Base-by-base conservation (phyloP, 768 basidiomycete genomes). In the Hygrocybe punicea region DNA sequence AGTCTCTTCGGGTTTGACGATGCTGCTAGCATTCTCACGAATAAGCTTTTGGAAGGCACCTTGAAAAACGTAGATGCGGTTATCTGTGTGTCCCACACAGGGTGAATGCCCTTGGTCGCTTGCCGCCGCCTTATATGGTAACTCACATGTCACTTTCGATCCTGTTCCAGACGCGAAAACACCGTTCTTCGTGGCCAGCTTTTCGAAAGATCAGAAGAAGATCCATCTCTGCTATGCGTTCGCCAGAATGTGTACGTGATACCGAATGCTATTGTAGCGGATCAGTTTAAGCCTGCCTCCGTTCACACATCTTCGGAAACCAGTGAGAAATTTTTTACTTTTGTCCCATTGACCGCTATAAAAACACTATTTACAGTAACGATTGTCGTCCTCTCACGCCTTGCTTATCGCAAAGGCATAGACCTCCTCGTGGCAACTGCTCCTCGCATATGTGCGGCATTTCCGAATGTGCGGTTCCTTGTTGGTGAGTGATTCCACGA, bases 1-100 rank as follows among this genome's bases (percentile, higher is more conserved):
- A 93, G 91, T 65, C 72, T 99, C 24, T 98, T 98, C 63, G 96
- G 94, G 1, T 94, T 99, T 66, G 95, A 92, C 33, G 95, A 98
- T 66, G 95, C 97, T 14, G 95, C 94, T 1, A 94, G 95, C 62
- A 96, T 99, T 39, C 76, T 98, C 61, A 98, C 97, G 5, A 99
- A 99, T 76, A 99, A 99, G 70, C 81, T 99, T 34, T 76, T 98
- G 39, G 89, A 84, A 10, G 93, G 84, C 4, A 87, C 90, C 2
- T 75, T 99, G 65, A 83, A 86, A 58, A 94, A 96, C 67, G 91
- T 95, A 0, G 96, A 98, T 63, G 93, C 88, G 0, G 92, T 91
- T 1, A 94, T 98, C 23, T 98, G 94, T 63, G 97, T 98, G 48
- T 96, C 93, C 7, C 90, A 98, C 72, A 98, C 95, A 0, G 93